A percentile compares a stretch with the other conserved stretches of the same genome.
Conservation (phyloP, 805 yeast genomes). For the Saccharomycopsis amapae region DNA sequence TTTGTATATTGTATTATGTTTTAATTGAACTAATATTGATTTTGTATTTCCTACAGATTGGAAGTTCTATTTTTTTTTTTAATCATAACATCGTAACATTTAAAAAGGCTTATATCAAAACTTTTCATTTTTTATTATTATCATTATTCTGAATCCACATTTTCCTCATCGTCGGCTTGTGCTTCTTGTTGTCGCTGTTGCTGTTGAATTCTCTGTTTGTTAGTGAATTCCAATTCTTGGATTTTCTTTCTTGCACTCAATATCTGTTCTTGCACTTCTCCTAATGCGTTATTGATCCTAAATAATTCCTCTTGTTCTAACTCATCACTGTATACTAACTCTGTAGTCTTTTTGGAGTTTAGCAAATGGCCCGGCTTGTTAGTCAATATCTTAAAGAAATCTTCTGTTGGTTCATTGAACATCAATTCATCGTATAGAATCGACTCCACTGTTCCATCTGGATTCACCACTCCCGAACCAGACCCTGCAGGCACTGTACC, state of each 20-base stretch:
- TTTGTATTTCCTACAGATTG: no score
- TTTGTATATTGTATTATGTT: no score
- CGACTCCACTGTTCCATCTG: conserved; percentile 44
- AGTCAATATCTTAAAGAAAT: conserved; percentile 72
- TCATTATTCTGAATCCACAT: no score
- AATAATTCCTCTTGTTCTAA: conserved; percentile 61
- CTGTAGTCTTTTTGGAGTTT: conserved; percentile 31
- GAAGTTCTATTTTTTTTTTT: no score
- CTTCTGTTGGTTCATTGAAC: conserved; percentile 92
- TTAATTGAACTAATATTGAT: no score
- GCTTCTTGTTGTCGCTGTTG: no score
- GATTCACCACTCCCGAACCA: neutral
- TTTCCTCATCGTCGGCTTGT: no score
- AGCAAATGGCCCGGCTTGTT: conserved; percentile 52
- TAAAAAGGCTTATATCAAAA: no score
- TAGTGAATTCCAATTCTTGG: neutral
- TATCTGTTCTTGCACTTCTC: conserved; percentile 24
- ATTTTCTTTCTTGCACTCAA: conserved; percentile 10
- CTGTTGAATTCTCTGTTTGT: no score
- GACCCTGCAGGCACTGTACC: conserved; percentile 10
- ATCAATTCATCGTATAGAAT: conserved; percentile 82
- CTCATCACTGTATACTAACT: conserved; percentile 39
- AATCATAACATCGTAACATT: no score
- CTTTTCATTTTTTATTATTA: no score
- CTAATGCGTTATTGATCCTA: conserved; percentile 37